These are phyloP conservation scores for Streptanthus diversifolius DNA, from an alignment of 345 rosid species.

Conservation along the genomic window DNA sequence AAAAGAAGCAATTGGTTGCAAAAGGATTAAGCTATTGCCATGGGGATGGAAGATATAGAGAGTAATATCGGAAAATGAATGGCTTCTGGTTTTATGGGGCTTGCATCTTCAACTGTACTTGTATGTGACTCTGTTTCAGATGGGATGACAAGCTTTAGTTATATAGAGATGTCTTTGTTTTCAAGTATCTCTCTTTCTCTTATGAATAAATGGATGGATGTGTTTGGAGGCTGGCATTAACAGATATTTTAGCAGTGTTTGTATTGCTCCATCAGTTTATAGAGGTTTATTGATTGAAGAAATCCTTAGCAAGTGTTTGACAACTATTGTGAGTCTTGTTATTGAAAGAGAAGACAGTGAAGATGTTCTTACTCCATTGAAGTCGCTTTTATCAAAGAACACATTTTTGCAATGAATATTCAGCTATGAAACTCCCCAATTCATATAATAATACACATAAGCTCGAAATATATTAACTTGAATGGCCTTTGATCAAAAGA, in stretches of 20 bases:
- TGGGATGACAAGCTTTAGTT: constrained; percentile 37
- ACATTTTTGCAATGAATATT: background rate
- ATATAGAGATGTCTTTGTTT: no score
- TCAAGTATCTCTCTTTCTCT: background rate
- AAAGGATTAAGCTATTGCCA: constrained; percentile 36
- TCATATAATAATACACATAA: constrained; percentile 8
- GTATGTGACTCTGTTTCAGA: constrained; percentile 33
- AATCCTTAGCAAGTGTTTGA: background rate
- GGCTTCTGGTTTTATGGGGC: constrained; percentile 2
- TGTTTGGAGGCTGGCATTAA: background rate
- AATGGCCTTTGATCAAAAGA: background rate
- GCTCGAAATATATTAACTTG: background rate
- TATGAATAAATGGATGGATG: constrained; percentile 1
- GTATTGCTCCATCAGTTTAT: constrained; percentile 8
- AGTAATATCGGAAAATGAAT: constrained; percentile 3
- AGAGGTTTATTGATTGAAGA: background rate
- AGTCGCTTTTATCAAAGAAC: background rate
- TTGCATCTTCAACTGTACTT: constrained; percentile 36
- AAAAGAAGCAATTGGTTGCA: constrained; percentile 28
- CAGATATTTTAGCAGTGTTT: constrained; percentile 9
- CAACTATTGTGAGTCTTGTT: background rate
- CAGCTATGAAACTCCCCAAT: background rate
- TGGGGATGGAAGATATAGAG: background rate
- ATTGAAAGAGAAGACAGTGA: background rate
- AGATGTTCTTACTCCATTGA: background rate